phyloP scores from a whole-genome alignment of 352 stramenopile species.

The Pythium apleroticum region DNA sequence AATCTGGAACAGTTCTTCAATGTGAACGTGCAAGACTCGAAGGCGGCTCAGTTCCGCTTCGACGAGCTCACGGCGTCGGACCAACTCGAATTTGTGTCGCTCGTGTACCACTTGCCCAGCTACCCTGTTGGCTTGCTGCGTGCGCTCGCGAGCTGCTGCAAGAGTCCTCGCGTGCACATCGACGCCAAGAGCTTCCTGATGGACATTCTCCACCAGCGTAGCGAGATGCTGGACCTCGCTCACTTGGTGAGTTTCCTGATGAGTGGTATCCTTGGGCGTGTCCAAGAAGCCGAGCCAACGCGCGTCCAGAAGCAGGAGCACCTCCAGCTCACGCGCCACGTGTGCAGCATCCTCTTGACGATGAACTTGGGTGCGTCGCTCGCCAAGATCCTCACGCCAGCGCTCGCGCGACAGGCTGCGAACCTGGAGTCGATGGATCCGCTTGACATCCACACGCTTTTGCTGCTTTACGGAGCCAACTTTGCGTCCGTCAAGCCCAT shows the following conservation, averaged over 20 bases:
- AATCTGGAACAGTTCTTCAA: slow-evolving; percentile 73
- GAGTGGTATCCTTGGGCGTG: slow-evolving; percentile 53
- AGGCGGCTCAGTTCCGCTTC: slow-evolving; percentile 38
- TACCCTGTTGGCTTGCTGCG: slow-evolving; percentile 71
- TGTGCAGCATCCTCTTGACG: slow-evolving; percentile 54
- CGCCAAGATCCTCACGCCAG: slow-evolving; percentile 64
- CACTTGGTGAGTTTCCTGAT: slow-evolving; percentile 84
- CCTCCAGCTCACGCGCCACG: slow-evolving; percentile 59
- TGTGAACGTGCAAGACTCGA: slow-evolving; percentile 30
- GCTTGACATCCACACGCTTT: slow-evolving; percentile 57
- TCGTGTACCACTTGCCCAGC: slow-evolving; percentile 73
- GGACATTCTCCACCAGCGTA: slow-evolving; percentile 74
- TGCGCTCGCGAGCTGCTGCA: slow-evolving; percentile 73
- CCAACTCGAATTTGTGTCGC: slow-evolving; percentile 68
- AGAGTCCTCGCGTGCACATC: slow-evolving; percentile 51
- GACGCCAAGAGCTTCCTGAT: slow-evolving; percentile 84
- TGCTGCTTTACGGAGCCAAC: slow-evolving; percentile 60
- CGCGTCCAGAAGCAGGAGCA: slow-evolving; percentile 38
- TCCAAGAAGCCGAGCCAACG: slow-evolving; percentile 15
- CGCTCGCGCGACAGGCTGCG: slow-evolving; percentile 50
- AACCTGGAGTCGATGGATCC: slow-evolving; percentile 34
- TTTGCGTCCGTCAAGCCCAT: slow-evolving; percentile 40
- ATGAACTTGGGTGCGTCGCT: slow-evolving; percentile 74
- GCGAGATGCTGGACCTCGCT: slow-evolving; percentile 59
- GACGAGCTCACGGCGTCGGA: slow-evolving; percentile 47